A percentile compares a stretch with the other conserved stretches of the same genome.
Evolutionary conservation across 1,284 basidiomycete genomes (phyloP).

Genomic region (Trametes hirsuta): DNA sequence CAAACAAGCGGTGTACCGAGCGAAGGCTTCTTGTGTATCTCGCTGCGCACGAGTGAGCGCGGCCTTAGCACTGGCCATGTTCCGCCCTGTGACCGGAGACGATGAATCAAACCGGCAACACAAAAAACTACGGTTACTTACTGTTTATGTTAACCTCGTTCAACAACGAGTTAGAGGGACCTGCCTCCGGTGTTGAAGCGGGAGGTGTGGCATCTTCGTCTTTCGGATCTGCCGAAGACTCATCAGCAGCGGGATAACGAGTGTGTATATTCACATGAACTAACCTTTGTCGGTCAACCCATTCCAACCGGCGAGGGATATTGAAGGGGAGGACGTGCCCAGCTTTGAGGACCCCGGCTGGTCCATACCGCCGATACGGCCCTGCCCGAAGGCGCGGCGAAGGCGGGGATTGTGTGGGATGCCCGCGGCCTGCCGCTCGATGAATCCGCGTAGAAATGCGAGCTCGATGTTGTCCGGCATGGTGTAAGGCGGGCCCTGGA

Average conservation of each 20-base stretch:
- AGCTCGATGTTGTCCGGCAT: slow-evolving; percentile 80
- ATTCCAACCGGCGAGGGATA: slow-evolving; percentile 25
- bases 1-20: slow-evolving; percentile 66
- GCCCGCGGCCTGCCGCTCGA: slow-evolving; percentile 71
- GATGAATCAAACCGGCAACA: slow-evolving; percentile 1
- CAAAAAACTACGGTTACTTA: slow-evolving; percentile 11
- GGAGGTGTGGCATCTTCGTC: slow-evolving; percentile 22
- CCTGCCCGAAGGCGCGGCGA: slow-evolving; percentile 43
- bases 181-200: slow-evolving; percentile 19
- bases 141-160: slow-evolving; percentile 32
- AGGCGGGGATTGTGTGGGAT: slow-evolving; percentile 78
- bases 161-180: slow-evolving; percentile 24
- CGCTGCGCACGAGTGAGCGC: slow-evolving; percentile 60
- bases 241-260: neutral
- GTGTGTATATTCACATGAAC: neutral
- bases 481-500: slow-evolving; percentile 75
- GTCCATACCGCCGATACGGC: slow-evolving; percentile 26
- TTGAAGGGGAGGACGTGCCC: slow-evolving; percentile 27
- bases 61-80: slow-evolving; percentile 43
- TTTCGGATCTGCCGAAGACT: slow-evolving; percentile 7
- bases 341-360: slow-evolving; percentile 27
- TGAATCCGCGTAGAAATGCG: slow-evolving; percentile 75
- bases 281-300: slow-evolving; percentile 22
- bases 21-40: slow-evolving; percentile 72
- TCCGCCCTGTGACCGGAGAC: slow-evolving; percentile 35